Evolutionary conservation across 768 basidiomycete species (phyloP), one percentile per base, ranked within the genome.

Genomic region (Heimioporus sp.): DNA sequence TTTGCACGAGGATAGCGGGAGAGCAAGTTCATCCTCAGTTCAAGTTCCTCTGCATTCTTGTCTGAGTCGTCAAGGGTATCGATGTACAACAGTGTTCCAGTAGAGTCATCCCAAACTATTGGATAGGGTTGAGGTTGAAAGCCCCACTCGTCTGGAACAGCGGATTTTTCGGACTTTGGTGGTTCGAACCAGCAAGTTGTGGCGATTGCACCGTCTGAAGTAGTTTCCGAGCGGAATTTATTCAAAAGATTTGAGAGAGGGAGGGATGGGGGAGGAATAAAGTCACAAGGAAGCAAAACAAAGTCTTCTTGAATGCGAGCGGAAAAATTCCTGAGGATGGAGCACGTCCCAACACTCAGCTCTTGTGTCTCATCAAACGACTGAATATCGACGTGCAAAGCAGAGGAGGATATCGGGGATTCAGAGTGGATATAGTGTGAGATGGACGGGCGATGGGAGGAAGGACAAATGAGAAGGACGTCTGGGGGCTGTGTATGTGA

Each of bases 251-350:
- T 72, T 30, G 78, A 77, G 8, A 98, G 78, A 6, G 86, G 75
- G n/a, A 97, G 76, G 0, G 80, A 72, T 0, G 85, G 73, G 0
- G 93, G 87, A 10, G 93, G 86, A 19, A 93, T 78, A 45, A 97
- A 90, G 67, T 98, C 95, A 64, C 93, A 97, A 8, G 95, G 88
- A 2, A 98, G 79, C 20, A 98, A 69, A 37, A 97, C 80, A 67
- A 97, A 95, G 68, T 97, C 95, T 53, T 83, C 83, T 55, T 80
- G 76, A 55, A 95, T 93, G 43, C 85, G 83, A 43, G 65, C 72
- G 10, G 89, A 78, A 67, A 94, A 91, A 63, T 92, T 82, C 46
- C 83, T 80, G 52, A 96, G 77, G 21, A 95, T 76, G 19, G 81
- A 76, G 55, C 87, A 88, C 3, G 90, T 92, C 39, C 90, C 91